A percentile compares a stretch with the other conserved stretches of the same genome.
phyloP scores from a whole-genome alignment of 2,329 filamentous ascomycete species.

The Claviceps monticola region DNA sequence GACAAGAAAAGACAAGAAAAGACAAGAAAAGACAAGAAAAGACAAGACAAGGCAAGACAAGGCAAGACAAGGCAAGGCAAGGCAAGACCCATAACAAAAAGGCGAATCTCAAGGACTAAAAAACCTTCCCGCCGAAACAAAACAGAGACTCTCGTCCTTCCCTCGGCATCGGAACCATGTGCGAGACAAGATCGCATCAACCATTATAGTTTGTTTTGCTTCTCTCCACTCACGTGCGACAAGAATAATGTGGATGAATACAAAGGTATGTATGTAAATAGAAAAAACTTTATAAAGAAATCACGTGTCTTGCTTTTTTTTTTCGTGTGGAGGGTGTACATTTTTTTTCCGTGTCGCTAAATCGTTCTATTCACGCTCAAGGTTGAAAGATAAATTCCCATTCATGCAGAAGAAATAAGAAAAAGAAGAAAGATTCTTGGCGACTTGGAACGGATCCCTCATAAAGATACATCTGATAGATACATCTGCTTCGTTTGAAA shows the following conservation, averaged over 20 bases:
- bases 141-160: background rate
- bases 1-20: background rate
- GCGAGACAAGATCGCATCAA: background rate
- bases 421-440: background rate
- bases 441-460: background rate
- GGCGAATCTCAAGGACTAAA: background rate
- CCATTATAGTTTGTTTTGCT: background rate
- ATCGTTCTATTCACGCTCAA: constrained; percentile 5
- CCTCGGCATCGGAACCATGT: background rate
- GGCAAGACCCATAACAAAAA: background rate
- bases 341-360: background rate
- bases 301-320: constrained; percentile 2
- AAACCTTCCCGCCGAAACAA: background rate
- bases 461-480: background rate
- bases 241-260: background rate
- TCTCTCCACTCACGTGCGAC: background rate
- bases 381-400: background rate
- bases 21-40: background rate
- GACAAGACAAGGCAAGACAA: too few relatives aligned
- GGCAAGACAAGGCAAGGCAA: background rate
- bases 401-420: background rate
- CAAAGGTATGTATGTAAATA: background rate
- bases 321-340: background rate
- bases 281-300: background rate
- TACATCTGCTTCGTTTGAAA: background rate